Base-by-base conservation (phyloP, 805 yeast species). In the Suhomyces prunicola region DNA sequence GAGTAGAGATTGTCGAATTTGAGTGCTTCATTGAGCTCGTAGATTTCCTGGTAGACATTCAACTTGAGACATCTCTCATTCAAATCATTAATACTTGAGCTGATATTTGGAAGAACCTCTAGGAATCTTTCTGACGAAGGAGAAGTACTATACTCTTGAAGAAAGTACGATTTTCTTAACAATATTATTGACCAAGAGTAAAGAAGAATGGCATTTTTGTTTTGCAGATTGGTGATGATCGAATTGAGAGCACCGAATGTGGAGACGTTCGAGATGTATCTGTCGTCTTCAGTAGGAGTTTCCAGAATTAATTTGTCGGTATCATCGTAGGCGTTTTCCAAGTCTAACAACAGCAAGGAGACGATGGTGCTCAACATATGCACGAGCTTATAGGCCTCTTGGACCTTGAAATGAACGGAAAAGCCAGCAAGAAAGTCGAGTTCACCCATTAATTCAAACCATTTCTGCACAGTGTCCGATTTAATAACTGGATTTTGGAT, bases 121-220 rank as follows among this genome's bases (percentile, higher is more conserved):
- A 29, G 17, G n/a, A 44, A 44, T 46, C 33, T 17, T 29, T 19
- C 44, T 6, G 42, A 31, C 6, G n/a, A n/a, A n/a, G 48, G 22
- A 36, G 54, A 35, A 8, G 41, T 15, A 27, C 75, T 69, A 17
- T 62, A 61, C 41, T 77, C 79, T 44, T 75, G 76, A n/a, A 80
- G 60, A 2, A 79, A 60, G 19, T 76, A 70, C 6, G 74, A 72
- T 54, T 84, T 83, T 22, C 85, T 70, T 57, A 82, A 81, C 9
- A 84, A 63, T 9, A 84, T 65, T 12, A 86, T 79, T 29, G 88
- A 80, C 93, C 93, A 88, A 22, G 83, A 78, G 61, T 86, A 87
- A 44, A 82, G 64, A 0, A 85, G 70, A 9, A 86, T 64, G 2
- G 88, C 70, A 55, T 81, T 80, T 2, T 68, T 53, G 10, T 65